These are phyloP conservation scores for Diaporthe australafricana DNA, from an alignment of 2,329 filamentous ascomycete genomes.

Conservation along the genomic window DNA sequence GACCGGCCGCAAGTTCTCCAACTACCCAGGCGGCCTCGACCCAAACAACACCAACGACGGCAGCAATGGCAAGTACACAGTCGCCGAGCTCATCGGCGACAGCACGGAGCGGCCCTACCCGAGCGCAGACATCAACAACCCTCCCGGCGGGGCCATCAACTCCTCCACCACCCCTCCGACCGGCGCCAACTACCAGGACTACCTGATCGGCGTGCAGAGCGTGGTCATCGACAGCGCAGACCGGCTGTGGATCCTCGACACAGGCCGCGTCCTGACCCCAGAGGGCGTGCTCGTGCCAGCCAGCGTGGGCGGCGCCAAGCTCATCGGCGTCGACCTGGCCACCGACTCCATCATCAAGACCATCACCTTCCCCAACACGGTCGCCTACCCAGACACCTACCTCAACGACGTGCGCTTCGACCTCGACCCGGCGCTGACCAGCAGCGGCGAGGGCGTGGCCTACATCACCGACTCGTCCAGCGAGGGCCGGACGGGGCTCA, in stretches of 20 bases:
- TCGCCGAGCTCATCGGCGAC: slow-evolving; percentile 48
- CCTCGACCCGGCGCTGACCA: slow-evolving; percentile 53
- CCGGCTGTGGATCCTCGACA: slow-evolving; percentile 65
- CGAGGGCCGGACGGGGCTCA: slow-evolving; percentile 61
- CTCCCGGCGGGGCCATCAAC: slow-evolving; percentile 59
- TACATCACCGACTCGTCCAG: slow-evolving; percentile 64
- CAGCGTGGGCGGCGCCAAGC: slow-evolving; percentile 60
- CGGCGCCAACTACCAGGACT: slow-evolving; percentile 58
- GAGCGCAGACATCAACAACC: slow-evolving; percentile 54
- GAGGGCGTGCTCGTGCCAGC: slow-evolving; percentile 56
- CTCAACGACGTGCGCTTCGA: slow-evolving; percentile 67
- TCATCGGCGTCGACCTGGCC: slow-evolving; percentile 59
- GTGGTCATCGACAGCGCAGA: slow-evolving; percentile 63
- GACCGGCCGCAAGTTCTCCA: slow-evolving; percentile 62
- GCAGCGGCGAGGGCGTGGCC: slow-evolving; percentile 57
- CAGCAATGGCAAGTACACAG: slow-evolving; percentile 53
- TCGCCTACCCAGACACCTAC: slow-evolving; percentile 61
- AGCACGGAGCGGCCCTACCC: slow-evolving; percentile 43
- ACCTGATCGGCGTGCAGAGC: slow-evolving; percentile 63
- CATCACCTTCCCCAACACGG: slow-evolving; percentile 58
- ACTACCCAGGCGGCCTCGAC: slow-evolving; percentile 61
- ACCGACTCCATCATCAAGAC: slow-evolving; percentile 60
- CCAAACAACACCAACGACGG: slow-evolving; percentile 55
- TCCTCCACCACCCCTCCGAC: slow-evolving; percentile 57
- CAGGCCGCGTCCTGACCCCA: slow-evolving; percentile 50